Conservation (phyloP, 176 grass and related monocot species). For the Rhynchospora pubera region DNA sequence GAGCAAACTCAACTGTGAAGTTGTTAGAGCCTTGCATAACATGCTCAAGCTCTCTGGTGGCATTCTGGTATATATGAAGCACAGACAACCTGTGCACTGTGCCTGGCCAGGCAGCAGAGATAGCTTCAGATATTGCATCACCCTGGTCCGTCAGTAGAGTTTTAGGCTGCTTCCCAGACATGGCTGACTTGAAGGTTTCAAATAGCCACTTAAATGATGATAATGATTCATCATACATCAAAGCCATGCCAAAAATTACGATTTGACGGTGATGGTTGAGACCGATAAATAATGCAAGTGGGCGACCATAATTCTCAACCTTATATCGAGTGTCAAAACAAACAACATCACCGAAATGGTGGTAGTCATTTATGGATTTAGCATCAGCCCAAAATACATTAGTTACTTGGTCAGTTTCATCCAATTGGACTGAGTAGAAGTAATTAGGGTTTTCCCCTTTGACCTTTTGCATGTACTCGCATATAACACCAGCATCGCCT, state of each 20-base stretch:
- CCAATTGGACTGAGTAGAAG: constrained; percentile 80
- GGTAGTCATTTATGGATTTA: constrained; percentile 64
- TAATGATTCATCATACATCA: constrained; percentile 57
- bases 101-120: constrained; percentile 52
- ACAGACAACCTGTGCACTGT: constrained; percentile 49
- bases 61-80: constrained; percentile 59
- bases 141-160: constrained; percentile 58
- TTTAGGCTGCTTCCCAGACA: constrained; percentile 75
- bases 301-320: constrained; percentile 49
- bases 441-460: constrained; percentile 72
- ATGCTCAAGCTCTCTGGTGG: constrained; percentile 38
- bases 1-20: constrained; percentile 58
- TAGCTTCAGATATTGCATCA: constrained; percentile 37
- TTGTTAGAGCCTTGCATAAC: constrained; percentile 39
- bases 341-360: constrained; percentile 71
- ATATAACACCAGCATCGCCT: constrained; percentile 57
- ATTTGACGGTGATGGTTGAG: constrained; percentile 83
- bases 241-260: constrained; percentile 57
- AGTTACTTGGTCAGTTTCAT: constrained; percentile 66
- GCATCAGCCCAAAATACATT: constrained; percentile 78
- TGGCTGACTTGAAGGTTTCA: constrained; percentile 59
- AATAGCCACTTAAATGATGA: constrained; percentile 82
- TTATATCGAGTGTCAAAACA: constrained; percentile 74
- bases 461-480: constrained; percentile 73
- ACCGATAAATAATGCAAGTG: constrained; percentile 63